Evolutionary conservation across 129 eudicot genomes (phyloP), one percentile per base, ranked within the genome.

Genomic region (Lonicera japonica): DNA sequence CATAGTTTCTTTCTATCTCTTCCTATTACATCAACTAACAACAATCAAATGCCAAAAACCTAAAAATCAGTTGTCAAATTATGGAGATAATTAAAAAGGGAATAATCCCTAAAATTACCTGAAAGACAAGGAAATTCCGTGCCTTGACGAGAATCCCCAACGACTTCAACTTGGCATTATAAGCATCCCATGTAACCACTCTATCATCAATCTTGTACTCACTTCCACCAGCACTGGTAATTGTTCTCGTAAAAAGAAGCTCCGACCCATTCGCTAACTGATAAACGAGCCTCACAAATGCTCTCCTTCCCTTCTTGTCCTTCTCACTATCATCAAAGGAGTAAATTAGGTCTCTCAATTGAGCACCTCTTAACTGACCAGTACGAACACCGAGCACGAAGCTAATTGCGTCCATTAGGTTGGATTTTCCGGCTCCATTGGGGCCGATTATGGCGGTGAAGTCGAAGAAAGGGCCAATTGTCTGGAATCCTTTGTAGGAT

Each of bases 381-480:
- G 96, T 88, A 0, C 96, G 95, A 13, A 94, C 99, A 29, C 99
- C 99, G 63, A 94, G 89, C 5, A 94, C 99, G 52, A 94, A 94
- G 80, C 89, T 80, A 61, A 94, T 94, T 20, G 99, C 99, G 80
- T 94, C 99, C 99, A 94, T 94, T 12, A 94, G 80, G 75, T 94
- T 94, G 8, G 99, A 94, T 41, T 94, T 94, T 0, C 99, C 99
- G 50, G 99, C 77, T 18, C 99, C 99, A 25, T 94, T 94, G 1
- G 99, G 99, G 16, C 99, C 99, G 24, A 94, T 94, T 4, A 94
- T 88, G 45, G 99, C 99, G 11, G 99, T 94, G 82, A 94, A 94
- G 68, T 94, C 91, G 65, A 63, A 72, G 61, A 94, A 94, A 0
- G 99, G 99, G 3, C 99, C 99, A 25, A 94, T 85, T 0, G 73